These are phyloP conservation scores for Scopulariopsis brevicaulis DNA, from an alignment of 2,329 filamentous ascomycete species.

Conservation along the genomic window DNA sequence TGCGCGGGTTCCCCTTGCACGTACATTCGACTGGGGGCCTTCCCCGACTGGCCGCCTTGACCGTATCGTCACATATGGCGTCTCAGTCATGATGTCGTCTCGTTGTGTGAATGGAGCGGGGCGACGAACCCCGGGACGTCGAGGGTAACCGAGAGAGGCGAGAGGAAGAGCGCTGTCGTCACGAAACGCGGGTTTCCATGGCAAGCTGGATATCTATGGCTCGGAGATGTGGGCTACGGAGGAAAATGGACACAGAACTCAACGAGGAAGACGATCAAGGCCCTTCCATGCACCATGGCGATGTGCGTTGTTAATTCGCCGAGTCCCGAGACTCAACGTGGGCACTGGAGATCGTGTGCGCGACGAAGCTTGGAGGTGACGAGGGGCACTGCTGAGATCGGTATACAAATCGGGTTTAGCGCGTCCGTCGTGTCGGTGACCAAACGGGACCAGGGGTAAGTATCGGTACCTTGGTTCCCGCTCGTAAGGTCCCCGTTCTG, in stretches of 20 bases:
- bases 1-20: neutral
- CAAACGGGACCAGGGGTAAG: neutral
- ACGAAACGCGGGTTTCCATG: neutral
- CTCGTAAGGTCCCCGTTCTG: neutral
- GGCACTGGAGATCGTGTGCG: neutral
- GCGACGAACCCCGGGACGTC: neutral
- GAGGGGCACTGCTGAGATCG: neutral
- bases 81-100: slow-evolving; percentile 23
- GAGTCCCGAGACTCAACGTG: neutral
- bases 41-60: slow-evolving; percentile 26
- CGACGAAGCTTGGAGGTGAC: neutral
- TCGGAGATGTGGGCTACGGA: neutral
- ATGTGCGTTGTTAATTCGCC: neutral
- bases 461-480: neutral
- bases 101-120: neutral
- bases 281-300: neutral
- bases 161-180: neutral
- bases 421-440: neutral
- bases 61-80: slow-evolving; percentile 41
- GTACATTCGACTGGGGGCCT: neutral
- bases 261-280: neutral
- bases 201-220: neutral
- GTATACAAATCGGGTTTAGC: neutral
- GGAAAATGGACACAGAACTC: neutral
- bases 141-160: neutral